Evolutionary conservation across 257 asterid genomes (phyloP), one percentile per base, ranked within the genome.

Genomic region (Phtheirospermum japonicum): DNA sequence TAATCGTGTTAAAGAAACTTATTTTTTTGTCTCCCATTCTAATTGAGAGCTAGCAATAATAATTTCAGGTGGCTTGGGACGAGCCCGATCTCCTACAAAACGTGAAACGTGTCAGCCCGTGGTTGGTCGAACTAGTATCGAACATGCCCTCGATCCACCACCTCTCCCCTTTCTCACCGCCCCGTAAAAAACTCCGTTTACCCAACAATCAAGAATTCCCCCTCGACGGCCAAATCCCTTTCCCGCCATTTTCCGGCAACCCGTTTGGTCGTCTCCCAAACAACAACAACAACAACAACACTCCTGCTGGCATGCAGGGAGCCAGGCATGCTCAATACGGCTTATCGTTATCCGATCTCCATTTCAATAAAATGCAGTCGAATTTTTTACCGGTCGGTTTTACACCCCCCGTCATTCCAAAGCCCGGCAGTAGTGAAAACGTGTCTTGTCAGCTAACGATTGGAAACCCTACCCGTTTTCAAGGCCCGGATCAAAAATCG

Each of bases 291-390:
- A 11, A 31, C 40, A 26, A 55, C 83, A 83, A 71, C 72, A 80
- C 80, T 78, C 89, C 94, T 83, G 95, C 96, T 77, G 94, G 96
- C 98, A 91, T 91, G 91, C 98, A 81, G 87, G 87, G 87, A 86
- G 98, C 98, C 98, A 91, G 98, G 98, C 98, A 90, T 67, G 83
- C 88, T 76, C 95, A 74, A 76, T 82, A 78, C 52, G 89, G 86
- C 71, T 65, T 85, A 62, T 73, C 96, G 5, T 66, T 79, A 69
- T 72, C 97, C 19, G 85, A 83, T 71, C 69, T 71, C 70, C 91
- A 82, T 49, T 60, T 75, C 71, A 81, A 72, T 67, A 78, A 79
- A 67, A 49, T 78, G 59, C 86, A 75, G n/a, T 63, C 81, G 19
- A 68, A 82, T 66, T 67, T 78, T 50, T 77, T 76, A 66, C 83